These are phyloP conservation scores for Penicillium cataractarum DNA, from an alignment of 495 filamentous ascomycete genomes.

Conservation along the genomic window DNA sequence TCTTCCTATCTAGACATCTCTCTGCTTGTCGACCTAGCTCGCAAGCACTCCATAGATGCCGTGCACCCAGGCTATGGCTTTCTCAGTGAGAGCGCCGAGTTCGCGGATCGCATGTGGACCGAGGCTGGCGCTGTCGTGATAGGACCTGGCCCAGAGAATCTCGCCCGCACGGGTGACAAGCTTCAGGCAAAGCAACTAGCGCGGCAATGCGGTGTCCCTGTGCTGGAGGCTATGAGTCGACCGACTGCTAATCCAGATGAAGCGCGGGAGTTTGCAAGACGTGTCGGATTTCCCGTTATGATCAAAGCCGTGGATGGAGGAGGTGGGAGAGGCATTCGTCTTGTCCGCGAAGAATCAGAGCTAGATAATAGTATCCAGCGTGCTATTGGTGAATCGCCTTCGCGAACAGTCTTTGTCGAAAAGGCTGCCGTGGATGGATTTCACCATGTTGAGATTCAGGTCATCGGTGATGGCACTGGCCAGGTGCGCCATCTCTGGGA, in stretches of 20 bases:
- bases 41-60: constrained; percentile 55
- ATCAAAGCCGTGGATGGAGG: constrained; percentile 58
- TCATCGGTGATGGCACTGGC: constrained; percentile 58
- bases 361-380: constrained; percentile 46
- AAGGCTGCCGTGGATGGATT: constrained; percentile 54
- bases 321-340: constrained; percentile 54
- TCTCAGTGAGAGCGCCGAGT: constrained; percentile 60
- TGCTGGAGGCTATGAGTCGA: constrained; percentile 50
- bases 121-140: constrained; percentile 54
- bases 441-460: constrained; percentile 61
- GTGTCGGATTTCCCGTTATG: constrained; percentile 59
- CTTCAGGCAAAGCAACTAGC: constrained; percentile 58
- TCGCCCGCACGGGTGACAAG: constrained; percentile 60
- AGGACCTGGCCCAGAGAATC: constrained; percentile 56
- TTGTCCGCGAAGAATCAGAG: constrained; percentile 41
- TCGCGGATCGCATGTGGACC: constrained; percentile 54
- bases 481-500: constrained; percentile 58
- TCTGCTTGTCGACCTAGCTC: constrained; percentile 47
- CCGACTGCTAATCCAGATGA: constrained; percentile 45
- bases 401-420: constrained; percentile 56
- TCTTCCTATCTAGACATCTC: constrained; percentile 55
- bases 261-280: constrained; percentile 45
- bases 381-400: constrained; percentile 54
- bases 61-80: constrained; percentile 68
- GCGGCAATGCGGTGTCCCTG: constrained; percentile 55